Conservation (phyloP, 2,329 filamentous ascomycete genomes). For the Exophiala mesophila region DNA sequence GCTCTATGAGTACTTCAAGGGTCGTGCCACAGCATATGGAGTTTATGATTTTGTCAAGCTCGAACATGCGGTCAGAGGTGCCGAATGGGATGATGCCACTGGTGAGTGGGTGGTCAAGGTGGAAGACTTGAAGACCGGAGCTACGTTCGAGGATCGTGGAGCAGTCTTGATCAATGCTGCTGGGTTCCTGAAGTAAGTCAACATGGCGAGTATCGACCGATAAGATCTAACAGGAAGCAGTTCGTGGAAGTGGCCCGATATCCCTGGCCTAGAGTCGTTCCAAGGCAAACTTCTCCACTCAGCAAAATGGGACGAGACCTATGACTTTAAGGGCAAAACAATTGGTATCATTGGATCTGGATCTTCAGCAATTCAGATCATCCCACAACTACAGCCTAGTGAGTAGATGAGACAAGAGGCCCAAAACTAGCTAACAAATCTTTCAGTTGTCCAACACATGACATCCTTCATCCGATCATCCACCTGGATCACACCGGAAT, state of each 20-base stretch:
- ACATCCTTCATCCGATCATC: constrained; percentile 23
- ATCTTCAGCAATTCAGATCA: constrained; percentile 25
- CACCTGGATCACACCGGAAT: constrained; percentile 25
- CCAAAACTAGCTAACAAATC: not conserved
- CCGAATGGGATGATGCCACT: constrained; percentile 50
- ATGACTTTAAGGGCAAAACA: constrained; percentile 13
- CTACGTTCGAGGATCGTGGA: constrained; percentile 26
- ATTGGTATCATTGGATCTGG: constrained; percentile 27
- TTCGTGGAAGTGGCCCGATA: constrained; percentile 25
- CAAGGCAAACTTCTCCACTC: constrained; percentile 37
- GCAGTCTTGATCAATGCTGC: constrained; percentile 55
- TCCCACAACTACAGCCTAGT: constrained; percentile 27
- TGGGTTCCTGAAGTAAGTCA: constrained; percentile 43
- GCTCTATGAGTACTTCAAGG: constrained; percentile 41
- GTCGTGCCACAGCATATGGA: constrained; percentile 35
- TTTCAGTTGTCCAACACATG: constrained; percentile 21
- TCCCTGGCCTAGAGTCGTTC: constrained; percentile 28
- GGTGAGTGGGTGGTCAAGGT: constrained; percentile 52
- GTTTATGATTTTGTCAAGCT: constrained; percentile 40
- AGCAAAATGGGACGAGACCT: constrained; percentile 34
- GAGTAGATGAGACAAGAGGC: not conserved
- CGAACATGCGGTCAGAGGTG: constrained; percentile 49
- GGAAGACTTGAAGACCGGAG: constrained; percentile 9
- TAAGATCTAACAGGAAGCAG: constrained; percentile 6
- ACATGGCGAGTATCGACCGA: not conserved